Conservation (phyloP, 345 rosid genomes). For the Eucalyptus shirleyi region DNA sequence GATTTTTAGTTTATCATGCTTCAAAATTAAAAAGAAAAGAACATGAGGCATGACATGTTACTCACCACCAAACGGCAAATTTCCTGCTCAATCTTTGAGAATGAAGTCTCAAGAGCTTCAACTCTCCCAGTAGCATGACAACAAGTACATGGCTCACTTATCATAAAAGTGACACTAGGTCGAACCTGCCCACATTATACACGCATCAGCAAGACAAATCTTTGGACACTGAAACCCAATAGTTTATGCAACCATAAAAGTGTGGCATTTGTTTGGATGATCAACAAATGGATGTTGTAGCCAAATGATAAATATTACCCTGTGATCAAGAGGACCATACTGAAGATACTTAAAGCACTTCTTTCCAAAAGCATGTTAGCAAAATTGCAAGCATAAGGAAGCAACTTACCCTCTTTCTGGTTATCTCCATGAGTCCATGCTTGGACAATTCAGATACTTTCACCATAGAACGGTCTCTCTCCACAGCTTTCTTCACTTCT, state of each 20-base stretch:
- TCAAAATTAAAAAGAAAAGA: background rate
- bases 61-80: conserved; percentile 82
- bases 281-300: background rate
- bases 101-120: conserved; percentile 92
- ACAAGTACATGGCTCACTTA: conserved; percentile 88
- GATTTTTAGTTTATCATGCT: background rate
- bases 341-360: background rate
- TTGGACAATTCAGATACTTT: conserved; percentile 90
- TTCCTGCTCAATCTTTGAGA: conserved; percentile 93
- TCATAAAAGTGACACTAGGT: conserved; percentile 92
- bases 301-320: background rate
- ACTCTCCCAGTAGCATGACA: conserved; percentile 97
- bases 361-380: background rate
- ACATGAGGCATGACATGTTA: background rate
- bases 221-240: background rate
- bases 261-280: background rate
- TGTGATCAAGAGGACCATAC: background rate
- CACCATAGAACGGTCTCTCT: conserved; percentile 81
- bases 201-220: background rate
- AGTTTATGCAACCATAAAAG: background rate
- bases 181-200: conserved; percentile 59
- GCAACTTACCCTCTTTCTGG: conserved; percentile 79
- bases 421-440: conserved; percentile 97
- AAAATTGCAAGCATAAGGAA: background rate
- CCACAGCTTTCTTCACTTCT: conserved; percentile 87